These are phyloP conservation scores for Iberis amara DNA, from an alignment of 441 rosid genomes.

Conservation along the genomic window DNA sequence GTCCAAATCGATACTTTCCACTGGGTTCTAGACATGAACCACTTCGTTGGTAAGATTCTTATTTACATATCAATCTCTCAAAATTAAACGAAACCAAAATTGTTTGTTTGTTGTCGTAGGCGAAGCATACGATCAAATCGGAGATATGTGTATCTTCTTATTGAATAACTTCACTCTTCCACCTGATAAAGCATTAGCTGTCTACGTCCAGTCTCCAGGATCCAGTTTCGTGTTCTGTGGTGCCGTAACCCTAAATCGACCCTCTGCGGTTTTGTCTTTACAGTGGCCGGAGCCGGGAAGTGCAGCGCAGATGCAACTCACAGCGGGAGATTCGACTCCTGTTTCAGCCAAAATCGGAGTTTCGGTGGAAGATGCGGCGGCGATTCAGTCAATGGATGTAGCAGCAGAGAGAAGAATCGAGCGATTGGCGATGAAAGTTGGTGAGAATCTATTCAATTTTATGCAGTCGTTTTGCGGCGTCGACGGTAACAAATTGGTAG, in stretches of 20 bases:
- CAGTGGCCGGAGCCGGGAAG: conserved; percentile 52
- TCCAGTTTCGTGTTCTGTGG: conserved; percentile 76
- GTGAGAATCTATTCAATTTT: conserved; percentile 70
- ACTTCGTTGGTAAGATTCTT: conserved; percentile 59
- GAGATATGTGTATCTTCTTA: conserved; percentile 76
- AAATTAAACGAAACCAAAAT: neutral
- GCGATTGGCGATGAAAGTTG: conserved; percentile 81
- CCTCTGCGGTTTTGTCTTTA: conserved; percentile 72
- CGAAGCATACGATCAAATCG: conserved; percentile 73
- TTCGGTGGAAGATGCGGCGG: conserved; percentile 61
- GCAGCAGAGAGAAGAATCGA: conserved; percentile 69
- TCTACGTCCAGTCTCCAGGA: conserved; percentile 84
- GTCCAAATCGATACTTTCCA: conserved; percentile 83
- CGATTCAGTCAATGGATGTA: conserved; percentile 69
- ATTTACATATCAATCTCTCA: neutral
- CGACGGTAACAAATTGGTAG: conserved; percentile 75
- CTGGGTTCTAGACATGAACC: conserved; percentile 95
- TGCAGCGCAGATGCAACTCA: conserved; percentile 46
- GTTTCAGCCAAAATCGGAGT: conserved; percentile 77
- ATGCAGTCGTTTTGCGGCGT: conserved; percentile 96
- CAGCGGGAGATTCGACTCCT: conserved; percentile 47
- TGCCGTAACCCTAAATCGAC: conserved; percentile 69
- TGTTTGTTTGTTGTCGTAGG: conserved; percentile 33
- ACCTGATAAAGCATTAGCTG: conserved; percentile 80
- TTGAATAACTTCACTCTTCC: conserved; percentile 72